Base-by-base conservation (phyloP, 1,139 yeast species). In the Martiniozyma asiatica region DNA sequence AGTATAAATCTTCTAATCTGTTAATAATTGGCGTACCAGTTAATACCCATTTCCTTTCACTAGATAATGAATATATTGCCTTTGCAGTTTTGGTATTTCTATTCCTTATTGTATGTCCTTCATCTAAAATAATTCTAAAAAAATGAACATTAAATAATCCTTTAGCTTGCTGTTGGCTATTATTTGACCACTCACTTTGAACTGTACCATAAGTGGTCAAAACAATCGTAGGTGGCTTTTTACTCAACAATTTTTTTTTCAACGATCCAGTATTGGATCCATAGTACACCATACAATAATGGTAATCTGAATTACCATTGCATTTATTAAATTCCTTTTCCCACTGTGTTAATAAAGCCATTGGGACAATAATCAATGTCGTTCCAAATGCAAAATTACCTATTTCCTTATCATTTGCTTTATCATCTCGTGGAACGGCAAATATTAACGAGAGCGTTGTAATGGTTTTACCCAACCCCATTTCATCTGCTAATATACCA, bases 11-110 rank as follows among this genome's bases (percentile, higher is more conserved):
- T 50, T 89, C 47, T 7, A 89, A 61, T 38, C 87, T 59, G 52
- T 89, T 89, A 29, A 87, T 80, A 28, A 89, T 82, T 0, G 98
- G 97, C 0, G 98, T 89, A 10, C 98, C 98, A 0, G 97, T 85
- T 26, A 89, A 58, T 2, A 79, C 66, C 98, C 98, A 89, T 40
- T 72, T 73, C 30, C 93, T 62, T 25, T 64, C 63, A 46, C 82
- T 73, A 10, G 58, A 49, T 14, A 89, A 50, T 23, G 70, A 78
- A 51, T 70, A 73, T 8, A 87, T 67, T 0, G 97, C 81, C 44
- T 75, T 77, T 0, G 96, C 75, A 0, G 94, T 79, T 38, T 77
- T 77, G 1, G 94, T 78, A 28, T 67, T 60, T 43, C 92, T 63
- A 50, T 87, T 87, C 46, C 94, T 65, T 36, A 89, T 89, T 21